phyloP scores from a whole-genome alignment of 768 basidiomycete species.

The Coprinellus aureogranulatus region DNA sequence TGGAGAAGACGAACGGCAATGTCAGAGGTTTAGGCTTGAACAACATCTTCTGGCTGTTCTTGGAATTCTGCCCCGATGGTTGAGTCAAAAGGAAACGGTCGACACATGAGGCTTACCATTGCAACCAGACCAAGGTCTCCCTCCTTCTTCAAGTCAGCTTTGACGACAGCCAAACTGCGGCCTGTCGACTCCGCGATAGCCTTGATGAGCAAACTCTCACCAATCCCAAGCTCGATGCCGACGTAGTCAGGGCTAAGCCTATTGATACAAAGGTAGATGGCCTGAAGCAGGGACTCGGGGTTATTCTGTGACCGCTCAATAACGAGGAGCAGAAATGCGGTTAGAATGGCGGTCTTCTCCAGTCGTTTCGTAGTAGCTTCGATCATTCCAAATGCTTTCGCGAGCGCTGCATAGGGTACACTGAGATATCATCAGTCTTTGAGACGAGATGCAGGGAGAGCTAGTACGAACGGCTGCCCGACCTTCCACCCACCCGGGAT shows the following conservation, averaged over 20 bases:
- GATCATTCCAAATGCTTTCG: constrained; percentile 84
- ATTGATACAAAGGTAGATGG: constrained; percentile 96
- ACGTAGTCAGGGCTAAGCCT: constrained; percentile 91
- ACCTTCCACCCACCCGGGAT: constrained; percentile 79
- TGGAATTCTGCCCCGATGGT: constrained; percentile 65
- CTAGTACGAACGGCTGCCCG: constrained; percentile 73
- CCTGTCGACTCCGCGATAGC: constrained; percentile 95
- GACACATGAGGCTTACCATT: constrained; percentile 54
- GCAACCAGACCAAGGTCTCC: constrained; percentile 96
- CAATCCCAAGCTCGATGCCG: constrained; percentile 93
- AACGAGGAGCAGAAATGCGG: constrained; percentile 84
- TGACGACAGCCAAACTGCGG: constrained; percentile 77
- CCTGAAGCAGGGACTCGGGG: constrained; percentile 73
- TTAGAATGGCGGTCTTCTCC: constrained; percentile 87
- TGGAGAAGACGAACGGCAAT: constrained; percentile 85
- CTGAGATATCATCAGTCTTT: constrained; percentile 36
- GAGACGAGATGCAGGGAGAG: neutral
- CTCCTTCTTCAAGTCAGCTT: constrained; percentile 89
- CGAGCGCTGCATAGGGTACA: constrained; percentile 91
- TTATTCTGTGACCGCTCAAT: constrained; percentile 80
- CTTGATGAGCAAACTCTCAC: constrained; percentile 90
- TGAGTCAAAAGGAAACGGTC: neutral
- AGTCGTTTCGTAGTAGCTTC: constrained; percentile 94
- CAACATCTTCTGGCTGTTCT: constrained; percentile 87
- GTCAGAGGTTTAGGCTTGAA: constrained; percentile 94